Evolutionary conservation across 805 yeast species (phyloP), one percentile per base, ranked within the genome.

Genomic region (Starmerella bombicola): DNA sequence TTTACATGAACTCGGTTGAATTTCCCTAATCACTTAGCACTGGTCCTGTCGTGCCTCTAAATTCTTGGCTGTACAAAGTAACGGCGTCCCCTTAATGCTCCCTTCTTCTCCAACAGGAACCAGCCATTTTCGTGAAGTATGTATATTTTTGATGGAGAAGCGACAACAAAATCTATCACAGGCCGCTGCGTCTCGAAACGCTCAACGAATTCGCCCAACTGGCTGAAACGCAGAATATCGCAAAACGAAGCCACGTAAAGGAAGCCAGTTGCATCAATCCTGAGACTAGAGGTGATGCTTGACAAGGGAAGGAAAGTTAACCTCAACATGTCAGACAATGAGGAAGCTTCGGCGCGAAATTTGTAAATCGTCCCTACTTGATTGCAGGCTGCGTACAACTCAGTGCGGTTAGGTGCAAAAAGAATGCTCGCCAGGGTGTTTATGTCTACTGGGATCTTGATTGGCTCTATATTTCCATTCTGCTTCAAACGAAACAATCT

Each of bases 201-300:
- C 10, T 35, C 30, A 4, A 18, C 13, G 7, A 32, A 28, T 10
- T 22, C n/a, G 8, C 45, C 45, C 20, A 36, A 17, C 7, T n/a
- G 6, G 26, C 33, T 31, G 40, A 39, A 41, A 29, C 41, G 37
- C 15, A 18, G 19, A 5, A 41, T 13, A 13, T 3, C 21, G 22
- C 12, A 5, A 3, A 23, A 23, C 5, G 35, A 15, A 9, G 37
- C 17, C 3, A 21, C 38, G 17, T 21, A 28, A 2, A 41, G 6
- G 30, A 16, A 31, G 7, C 39, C 45, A 10, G 9, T 19, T 3
- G 16, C 21, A 17, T 37, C 45, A 3, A 28, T 15, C 16, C 17
- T 26, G 30, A 41, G 10, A n/a, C n/a, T n/a, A 16, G 41, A 25
- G 8, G 30, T 7, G 3, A 41, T 4, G 8, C 18, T 18, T 8